Base-by-base conservation (phyloP, 129 eudicot species). In the Escallonia rubra region DNA sequence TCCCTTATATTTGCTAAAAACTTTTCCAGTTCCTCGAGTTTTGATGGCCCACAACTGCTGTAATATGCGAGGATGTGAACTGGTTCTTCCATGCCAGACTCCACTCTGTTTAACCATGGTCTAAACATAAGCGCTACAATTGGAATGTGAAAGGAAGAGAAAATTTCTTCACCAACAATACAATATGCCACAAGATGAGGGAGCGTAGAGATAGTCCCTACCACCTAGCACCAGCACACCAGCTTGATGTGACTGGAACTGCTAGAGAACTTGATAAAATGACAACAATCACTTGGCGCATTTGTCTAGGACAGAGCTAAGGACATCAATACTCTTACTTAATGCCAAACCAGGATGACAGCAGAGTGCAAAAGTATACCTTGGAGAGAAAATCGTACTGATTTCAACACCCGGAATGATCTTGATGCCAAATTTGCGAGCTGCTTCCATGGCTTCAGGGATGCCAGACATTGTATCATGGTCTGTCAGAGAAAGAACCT, bases 381-480 rank as follows among this genome's bases (percentile, higher is more conserved):
- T 79, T 40, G 89, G 82, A 67, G 71, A 73, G 87, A 88, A 92
- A 74, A 89, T 82, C 63, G 96, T 88, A 71, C 98, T 92, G 68
- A 92, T 84, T 81, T 92, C 98, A 72, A 92, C 98, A 46, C 98
- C 98, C 14, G 98, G 98, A 16, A 92, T 86, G 44, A 92, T 84
- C 80, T 92, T 92, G 72, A 92, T 92, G 73, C 96, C 98, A 60
- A 75, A 80, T 72, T 74, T 84, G 15, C 70, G 76, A 70, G 98
- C 98, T 75, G 96, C 90, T 68, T 86, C 95, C 64, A 83, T 76
- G 64, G 96, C 98, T 80, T 92, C 95, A 3, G 96, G 91, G 69
- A 92, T 88, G 68, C 98, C 98, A 23, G 87, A 77, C 95, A 92
- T 84, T 51, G 98, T 92, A 80, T 92, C 98, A 76, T 92, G 98